Evolutionary conservation across 2,329 filamentous ascomycete genomes (phyloP).

Genomic region (Aspergillus japonicus): DNA sequence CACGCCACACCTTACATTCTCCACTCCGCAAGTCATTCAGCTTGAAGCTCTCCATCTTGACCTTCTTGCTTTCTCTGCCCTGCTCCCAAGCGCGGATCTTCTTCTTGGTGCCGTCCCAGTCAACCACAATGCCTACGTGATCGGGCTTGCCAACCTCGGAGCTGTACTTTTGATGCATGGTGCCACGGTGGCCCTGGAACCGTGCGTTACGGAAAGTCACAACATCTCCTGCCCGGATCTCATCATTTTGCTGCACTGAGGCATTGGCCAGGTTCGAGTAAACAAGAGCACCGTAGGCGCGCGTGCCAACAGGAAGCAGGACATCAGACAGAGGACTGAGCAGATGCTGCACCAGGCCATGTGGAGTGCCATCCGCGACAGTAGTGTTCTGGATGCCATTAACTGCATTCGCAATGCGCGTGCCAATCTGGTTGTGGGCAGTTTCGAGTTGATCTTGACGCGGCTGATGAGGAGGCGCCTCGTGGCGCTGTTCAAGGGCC

Average conservation of each 20-base stretch:
- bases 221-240: constrained; percentile 91
- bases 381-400: constrained; percentile 72
- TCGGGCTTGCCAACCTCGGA: constrained; percentile 83
- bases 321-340: constrained; percentile 71
- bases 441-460: constrained; percentile 92
- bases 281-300: constrained; percentile 85
- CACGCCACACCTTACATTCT: constrained; percentile 95
- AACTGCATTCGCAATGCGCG: constrained; percentile 70
- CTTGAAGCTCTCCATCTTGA: constrained; percentile 91
- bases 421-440: constrained; percentile 77
- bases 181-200: constrained; percentile 92
- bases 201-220: constrained; percentile 88
- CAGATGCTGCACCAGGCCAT: constrained; percentile 74
- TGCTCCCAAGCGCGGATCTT: constrained; percentile 96
- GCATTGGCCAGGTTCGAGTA: constrained; percentile 96
- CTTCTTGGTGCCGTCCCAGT: constrained; percentile 99
- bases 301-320: constrained; percentile 78
- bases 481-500: constrained; percentile 79
- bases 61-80: constrained; percentile 87
- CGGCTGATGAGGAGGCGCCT: constrained; percentile 73
- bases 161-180: constrained; percentile 92
- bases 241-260: constrained; percentile 82
- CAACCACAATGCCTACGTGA: constrained; percentile 86
- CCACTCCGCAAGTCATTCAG: constrained; percentile 88
- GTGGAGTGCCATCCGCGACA: constrained; percentile 80